Evolutionary conservation across 257 asterid genomes (phyloP).

Genomic region (Primulina eburnea): DNA sequence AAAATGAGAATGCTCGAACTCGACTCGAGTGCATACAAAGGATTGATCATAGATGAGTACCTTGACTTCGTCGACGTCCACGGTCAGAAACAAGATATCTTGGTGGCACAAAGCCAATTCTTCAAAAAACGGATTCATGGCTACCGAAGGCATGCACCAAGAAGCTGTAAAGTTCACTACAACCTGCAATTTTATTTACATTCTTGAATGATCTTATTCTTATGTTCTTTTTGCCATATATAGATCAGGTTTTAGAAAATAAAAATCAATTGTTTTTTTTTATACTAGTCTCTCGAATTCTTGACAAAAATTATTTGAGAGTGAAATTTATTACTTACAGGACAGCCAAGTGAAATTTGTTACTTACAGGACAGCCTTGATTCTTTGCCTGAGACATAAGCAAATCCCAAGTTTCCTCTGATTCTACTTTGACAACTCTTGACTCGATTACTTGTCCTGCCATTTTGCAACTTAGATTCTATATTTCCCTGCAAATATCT

Average conservation of each 20-base stretch:
- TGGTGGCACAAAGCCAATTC: constrained; percentile 19
- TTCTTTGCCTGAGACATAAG: constrained; percentile 37
- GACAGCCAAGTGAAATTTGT: neutral
- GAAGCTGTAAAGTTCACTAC: constrained; percentile 31
- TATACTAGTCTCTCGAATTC: too few species aligned
- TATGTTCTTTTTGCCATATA: too few species aligned
- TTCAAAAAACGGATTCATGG: constrained; percentile 25
- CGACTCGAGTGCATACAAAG: too few species aligned
- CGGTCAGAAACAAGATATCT: constrained; percentile 25
- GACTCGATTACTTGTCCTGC: constrained; percentile 28
- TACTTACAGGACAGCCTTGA: constrained; percentile 44
- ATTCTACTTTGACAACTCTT: constrained; percentile 36
- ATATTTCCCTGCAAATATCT: too few species aligned
- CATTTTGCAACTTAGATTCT: constrained; percentile 16
- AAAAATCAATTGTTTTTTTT: too few species aligned
- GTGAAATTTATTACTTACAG: neutral
- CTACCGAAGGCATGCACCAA: constrained; percentile 36
- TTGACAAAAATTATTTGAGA: neutral
- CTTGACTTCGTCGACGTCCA: constrained; percentile 37
- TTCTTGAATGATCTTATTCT: too few species aligned
- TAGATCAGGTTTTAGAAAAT: too few species aligned
- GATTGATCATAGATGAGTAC: constrained; percentile 5
- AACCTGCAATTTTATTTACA: constrained; percentile 19
- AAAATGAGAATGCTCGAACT: too few species aligned
- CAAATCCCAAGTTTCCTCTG: constrained; percentile 44